These are phyloP conservation scores for Endoconidiophora polonica DNA, from an alignment of 2,329 filamentous ascomycete genomes.

Conservation along the genomic window DNA sequence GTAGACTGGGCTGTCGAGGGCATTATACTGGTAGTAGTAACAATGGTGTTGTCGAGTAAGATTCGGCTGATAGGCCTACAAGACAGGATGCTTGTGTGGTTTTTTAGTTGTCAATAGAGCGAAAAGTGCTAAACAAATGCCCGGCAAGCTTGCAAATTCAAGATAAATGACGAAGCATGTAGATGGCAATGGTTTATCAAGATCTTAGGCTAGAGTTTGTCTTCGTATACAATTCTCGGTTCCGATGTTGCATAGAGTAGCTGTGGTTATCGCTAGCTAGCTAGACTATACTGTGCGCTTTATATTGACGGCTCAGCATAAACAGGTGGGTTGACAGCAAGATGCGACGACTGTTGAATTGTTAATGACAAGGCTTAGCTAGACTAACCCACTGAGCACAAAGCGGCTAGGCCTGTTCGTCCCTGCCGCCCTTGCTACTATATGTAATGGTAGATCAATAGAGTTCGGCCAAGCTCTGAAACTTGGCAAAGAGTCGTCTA, in stretches of 20 bases:
- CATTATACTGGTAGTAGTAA: neutral
- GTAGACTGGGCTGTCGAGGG: conserved; percentile 6
- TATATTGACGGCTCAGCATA: too few species aligned
- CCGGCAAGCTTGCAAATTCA: too few species aligned
- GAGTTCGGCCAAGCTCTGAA: neutral
- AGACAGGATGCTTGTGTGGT: neutral
- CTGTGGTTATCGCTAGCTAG: neutral
- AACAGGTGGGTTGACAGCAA: neutral
- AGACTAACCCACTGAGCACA: neutral
- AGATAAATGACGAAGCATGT: too few species aligned
- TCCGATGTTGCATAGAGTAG: too few species aligned
- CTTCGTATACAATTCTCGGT: too few species aligned
- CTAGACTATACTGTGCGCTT: too few species aligned
- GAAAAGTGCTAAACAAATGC: too few species aligned
- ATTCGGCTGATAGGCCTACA: neutral
- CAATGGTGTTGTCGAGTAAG: neutral
- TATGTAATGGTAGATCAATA: neutral
- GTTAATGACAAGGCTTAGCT: neutral
- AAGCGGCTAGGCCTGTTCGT: neutral
- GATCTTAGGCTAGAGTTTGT: too few species aligned
- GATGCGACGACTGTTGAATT: neutral
- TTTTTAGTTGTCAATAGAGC: neutral
- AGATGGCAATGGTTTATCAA: too few species aligned
- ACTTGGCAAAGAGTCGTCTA: neutral
- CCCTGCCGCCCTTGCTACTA: neutral